Conservation (phyloP, 805 yeast species). For the Lachancea quebecensis region DNA sequence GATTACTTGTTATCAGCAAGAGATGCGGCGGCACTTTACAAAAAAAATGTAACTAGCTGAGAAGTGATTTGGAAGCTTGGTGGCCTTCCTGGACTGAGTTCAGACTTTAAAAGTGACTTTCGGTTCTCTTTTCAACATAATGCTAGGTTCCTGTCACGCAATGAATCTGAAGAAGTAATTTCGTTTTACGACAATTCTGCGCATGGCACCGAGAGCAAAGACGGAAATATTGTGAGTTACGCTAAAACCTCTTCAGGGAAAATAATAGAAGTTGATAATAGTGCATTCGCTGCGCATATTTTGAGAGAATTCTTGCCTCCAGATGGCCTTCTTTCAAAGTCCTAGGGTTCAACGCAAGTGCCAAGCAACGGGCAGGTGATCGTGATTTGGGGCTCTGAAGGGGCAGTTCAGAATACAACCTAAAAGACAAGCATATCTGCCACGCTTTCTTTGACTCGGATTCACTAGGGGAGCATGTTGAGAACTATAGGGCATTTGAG, state of each 20-base stretch:
- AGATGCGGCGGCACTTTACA: neutral
- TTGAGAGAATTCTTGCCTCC: neutral
- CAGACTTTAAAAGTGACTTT: neutral
- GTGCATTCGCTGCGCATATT: neutral
- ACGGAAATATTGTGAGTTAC: conserved; percentile 23
- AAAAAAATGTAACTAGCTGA: neutral
- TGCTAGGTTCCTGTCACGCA: conserved; percentile 1
- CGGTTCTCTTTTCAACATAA: neutral
- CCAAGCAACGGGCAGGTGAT: conserved; percentile 31
- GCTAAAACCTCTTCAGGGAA: conserved; percentile 31
- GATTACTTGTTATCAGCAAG: neutral
- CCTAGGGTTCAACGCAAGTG: conserved; percentile 16
- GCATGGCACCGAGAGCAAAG: conserved; percentile 32
- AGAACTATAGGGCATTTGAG: conserved; percentile 35
- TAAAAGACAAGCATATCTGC: conserved; percentile 28
- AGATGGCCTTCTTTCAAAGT: neutral
- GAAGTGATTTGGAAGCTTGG: neutral
- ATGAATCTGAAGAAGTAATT: conserved; percentile 25
- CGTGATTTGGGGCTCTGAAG: conserved; percentile 36
- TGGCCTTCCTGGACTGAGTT: neutral
- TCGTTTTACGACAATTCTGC: conserved; percentile 36
- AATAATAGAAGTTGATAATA: conserved; percentile 26
- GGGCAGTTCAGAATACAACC: conserved; percentile 33
- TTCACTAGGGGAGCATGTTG: conserved; percentile 20
- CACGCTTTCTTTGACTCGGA: conserved; percentile 33